A percentile compares a stretch with the other conserved stretches of the same genome.
Conservation (phyloP, 257 asterid genomes). For the Paulownia fortunei region DNA sequence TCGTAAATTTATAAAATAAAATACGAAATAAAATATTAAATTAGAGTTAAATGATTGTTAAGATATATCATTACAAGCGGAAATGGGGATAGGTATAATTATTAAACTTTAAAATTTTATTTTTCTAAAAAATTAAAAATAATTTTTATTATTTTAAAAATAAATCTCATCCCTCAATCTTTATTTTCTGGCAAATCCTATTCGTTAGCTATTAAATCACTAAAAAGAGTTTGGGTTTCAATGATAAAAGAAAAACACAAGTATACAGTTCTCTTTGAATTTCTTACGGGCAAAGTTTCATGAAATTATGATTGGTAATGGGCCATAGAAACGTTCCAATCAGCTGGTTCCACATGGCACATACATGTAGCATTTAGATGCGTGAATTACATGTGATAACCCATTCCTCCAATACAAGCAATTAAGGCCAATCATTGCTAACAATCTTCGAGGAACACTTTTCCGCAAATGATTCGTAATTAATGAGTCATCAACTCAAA, state of each 20-base stretch:
- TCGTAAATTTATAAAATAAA: too few relatives aligned
- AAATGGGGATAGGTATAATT: too few relatives aligned
- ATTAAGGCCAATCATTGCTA: constrained; percentile 30
- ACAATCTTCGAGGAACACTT: background rate
- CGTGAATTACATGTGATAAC: constrained; percentile 8
- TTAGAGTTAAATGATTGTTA: too few relatives aligned
- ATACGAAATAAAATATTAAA: too few relatives aligned
- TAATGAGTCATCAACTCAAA: background rate
- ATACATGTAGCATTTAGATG: constrained; percentile 9
- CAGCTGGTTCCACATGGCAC: background rate
- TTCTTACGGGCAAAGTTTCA: constrained; percentile 26
- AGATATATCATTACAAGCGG: background rate
- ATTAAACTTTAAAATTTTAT: too few relatives aligned
- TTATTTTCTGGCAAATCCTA: too few relatives aligned
- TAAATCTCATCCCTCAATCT: too few relatives aligned
- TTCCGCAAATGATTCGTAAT: background rate
- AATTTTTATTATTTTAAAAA: too few relatives aligned
- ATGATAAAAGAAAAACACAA: background rate
- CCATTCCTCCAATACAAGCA: constrained; percentile 27
- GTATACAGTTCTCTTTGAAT: background rate
- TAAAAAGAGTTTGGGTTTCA: too few relatives aligned
- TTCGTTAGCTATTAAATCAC: too few relatives aligned
- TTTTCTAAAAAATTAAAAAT: too few relatives aligned
- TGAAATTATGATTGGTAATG: constrained; percentile 21
- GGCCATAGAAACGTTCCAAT: background rate